These are phyloP conservation scores for Pestalotiopsis sp. DNA, from an alignment of 2,329 filamentous ascomycete species.

Conservation along the genomic window DNA sequence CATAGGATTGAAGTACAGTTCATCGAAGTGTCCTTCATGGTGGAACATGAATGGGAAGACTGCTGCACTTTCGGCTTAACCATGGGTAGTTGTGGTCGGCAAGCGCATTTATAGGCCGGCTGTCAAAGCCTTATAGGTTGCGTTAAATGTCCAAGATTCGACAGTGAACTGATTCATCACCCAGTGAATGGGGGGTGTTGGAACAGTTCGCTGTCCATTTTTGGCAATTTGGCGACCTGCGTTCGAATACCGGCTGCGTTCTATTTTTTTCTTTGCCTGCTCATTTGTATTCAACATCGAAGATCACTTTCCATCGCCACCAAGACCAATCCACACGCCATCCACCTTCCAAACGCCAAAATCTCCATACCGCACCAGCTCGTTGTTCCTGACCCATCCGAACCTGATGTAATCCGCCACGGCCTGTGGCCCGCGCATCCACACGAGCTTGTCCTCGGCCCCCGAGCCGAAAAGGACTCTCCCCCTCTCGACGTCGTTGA, in stretches of 20 bases:
- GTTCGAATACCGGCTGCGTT: background rate
- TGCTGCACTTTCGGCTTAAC: too few species aligned
- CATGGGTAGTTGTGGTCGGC: too few species aligned
- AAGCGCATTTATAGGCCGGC: background rate
- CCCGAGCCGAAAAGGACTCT: background rate
- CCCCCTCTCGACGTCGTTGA: conserved; percentile 14
- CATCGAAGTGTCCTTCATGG: too few species aligned
- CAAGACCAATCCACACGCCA: conserved; percentile 17
- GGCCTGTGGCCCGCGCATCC: conserved; percentile 19
- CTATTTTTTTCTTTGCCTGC: background rate
- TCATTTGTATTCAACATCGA: background rate
- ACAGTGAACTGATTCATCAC: background rate
- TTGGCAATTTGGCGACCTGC: background rate
- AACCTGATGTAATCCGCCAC: conserved; percentile 20
- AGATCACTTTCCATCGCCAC: background rate
- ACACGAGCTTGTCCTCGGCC: conserved; percentile 12
- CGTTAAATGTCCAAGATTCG: background rate
- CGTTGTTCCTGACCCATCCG: conserved; percentile 16
- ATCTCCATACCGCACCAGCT: conserved; percentile 14
- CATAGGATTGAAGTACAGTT: too few species aligned
- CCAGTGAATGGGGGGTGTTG: background rate
- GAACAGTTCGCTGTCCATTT: background rate
- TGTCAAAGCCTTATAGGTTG: background rate
- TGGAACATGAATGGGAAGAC: too few species aligned
- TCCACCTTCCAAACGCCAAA: conserved; percentile 17